These are phyloP conservation scores for Sindora glabra DNA, from an alignment of 306 rosid genomes.

Conservation along the genomic window DNA sequence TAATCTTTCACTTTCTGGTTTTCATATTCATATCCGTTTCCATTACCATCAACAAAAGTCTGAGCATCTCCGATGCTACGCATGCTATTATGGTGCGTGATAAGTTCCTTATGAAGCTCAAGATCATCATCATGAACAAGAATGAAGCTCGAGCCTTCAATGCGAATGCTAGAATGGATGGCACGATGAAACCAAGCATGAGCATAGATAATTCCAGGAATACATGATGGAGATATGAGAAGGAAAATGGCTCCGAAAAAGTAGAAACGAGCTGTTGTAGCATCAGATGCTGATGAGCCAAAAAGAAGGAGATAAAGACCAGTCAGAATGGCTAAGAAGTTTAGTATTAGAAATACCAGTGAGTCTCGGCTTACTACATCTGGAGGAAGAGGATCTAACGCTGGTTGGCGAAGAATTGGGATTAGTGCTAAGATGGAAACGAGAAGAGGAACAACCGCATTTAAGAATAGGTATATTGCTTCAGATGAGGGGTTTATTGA, in stretches of 20 bases:
- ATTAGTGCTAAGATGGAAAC: conserved; percentile 50
- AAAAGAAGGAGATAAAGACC: conserved; percentile 79
- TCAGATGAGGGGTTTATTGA: conserved; percentile 61
- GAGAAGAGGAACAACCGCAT: conserved; percentile 69
- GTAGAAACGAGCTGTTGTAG: conserved; percentile 35
- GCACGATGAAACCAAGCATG: conserved; percentile 50
- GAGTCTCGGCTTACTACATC: conserved; percentile 62
- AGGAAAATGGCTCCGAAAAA: conserved; percentile 63
- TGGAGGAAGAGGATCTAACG: conserved; percentile 53
- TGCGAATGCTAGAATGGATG: conserved; percentile 42
- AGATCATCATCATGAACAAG: conserved; percentile 83
- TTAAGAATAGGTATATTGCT: conserved; percentile 50
- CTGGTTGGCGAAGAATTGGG: conserved; percentile 80
- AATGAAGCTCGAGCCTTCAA: conserved; percentile 48
- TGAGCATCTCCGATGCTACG: conserved; percentile 26
- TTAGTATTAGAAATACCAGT: conserved; percentile 53
- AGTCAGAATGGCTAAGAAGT: conserved; percentile 64
- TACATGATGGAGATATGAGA: conserved; percentile 52
- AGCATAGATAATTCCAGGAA: conserved; percentile 78
- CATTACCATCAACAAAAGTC: conserved; percentile 13
- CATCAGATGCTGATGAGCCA: conserved; percentile 37
- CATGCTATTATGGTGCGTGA: conserved; percentile 36
- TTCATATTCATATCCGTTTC: background rate
- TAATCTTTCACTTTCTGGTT: conserved; percentile 14
- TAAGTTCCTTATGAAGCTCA: conserved; percentile 81